These are phyloP conservation scores for Ganoderma leucocontextum DNA, from an alignment of 1,284 basidiomycete genomes.

Conservation along the genomic window DNA sequence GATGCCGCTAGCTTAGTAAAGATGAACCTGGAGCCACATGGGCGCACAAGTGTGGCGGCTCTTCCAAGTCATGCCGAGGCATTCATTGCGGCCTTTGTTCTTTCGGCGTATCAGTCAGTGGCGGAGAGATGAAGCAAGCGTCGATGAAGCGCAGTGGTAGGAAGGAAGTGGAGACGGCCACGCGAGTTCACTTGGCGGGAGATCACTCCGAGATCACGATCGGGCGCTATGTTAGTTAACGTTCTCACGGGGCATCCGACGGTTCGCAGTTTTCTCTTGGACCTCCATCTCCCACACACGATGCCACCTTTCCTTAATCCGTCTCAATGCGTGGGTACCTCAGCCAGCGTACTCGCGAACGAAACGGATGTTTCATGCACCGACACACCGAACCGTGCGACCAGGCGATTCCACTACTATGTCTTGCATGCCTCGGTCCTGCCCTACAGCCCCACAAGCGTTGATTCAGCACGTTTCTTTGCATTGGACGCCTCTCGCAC, in stretches of 20 bases:
- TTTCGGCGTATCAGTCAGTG: background rate
- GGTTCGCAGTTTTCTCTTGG: background rate
- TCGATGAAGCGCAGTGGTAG: background rate
- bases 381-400: background rate
- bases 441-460: background rate
- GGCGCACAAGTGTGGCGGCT: background rate
- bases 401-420: background rate
- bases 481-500: background rate
- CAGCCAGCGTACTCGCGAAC: background rate
- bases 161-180: background rate
- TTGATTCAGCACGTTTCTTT: background rate
- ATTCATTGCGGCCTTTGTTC: background rate
- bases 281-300: background rate
- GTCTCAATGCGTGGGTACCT: constrained; percentile 11
- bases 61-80: background rate
- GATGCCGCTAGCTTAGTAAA: background rate
- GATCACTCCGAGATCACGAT: constrained; percentile 1
- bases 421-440: background rate
- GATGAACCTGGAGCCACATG: background rate
- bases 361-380: background rate
- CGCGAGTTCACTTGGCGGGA: background rate
- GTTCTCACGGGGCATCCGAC: background rate
- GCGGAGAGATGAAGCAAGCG: background rate
- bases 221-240: no score
- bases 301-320: constrained; percentile 7